A percentile compares a stretch with the other conserved stretches of the same genome.
Evolutionary conservation across 805 yeast species (phyloP).

Genomic region (Starmerella cellae): DNA sequence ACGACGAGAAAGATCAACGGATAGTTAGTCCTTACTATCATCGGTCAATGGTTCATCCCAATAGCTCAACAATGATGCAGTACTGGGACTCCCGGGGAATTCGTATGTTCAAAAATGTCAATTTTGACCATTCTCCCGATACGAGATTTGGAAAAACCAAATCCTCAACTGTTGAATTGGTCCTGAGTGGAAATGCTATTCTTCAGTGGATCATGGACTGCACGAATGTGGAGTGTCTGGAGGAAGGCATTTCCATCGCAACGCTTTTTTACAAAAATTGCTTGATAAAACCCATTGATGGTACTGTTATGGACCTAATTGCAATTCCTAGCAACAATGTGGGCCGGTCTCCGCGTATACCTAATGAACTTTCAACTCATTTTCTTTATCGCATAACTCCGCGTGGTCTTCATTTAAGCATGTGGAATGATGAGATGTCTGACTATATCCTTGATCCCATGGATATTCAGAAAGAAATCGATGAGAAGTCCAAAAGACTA

Average conservation of each 20-base stretch:
- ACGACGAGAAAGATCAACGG: background rate
- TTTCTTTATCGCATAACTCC: constrained; percentile 17
- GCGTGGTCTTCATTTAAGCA: constrained; percentile 10
- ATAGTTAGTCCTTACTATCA: constrained; percentile 48
- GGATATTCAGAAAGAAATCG: background rate
- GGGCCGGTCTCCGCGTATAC: background rate
- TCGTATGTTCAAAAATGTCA: constrained; percentile 38
- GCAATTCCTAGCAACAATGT: background rate
- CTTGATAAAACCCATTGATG: constrained; percentile 15
- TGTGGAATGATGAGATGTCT: constrained; percentile 8
- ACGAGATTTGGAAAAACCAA: constrained; percentile 15
- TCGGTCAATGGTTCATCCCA: constrained; percentile 74
- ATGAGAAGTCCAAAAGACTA: background rate
- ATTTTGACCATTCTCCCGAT: constrained; percentile 21
- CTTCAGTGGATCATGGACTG: constrained; percentile 88
- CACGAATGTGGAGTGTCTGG: constrained; percentile 46
- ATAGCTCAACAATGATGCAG: constrained; percentile 67
- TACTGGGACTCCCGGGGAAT: constrained; percentile 65
- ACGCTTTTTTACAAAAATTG: constrained; percentile 26
- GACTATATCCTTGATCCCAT: background rate
- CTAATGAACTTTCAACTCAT: constrained; percentile 4
- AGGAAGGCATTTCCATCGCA: constrained; percentile 18
- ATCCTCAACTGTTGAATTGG: constrained; percentile 28
- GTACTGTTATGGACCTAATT: constrained; percentile 1
- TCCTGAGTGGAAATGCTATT: constrained; percentile 61